Conservation (phyloP, 169 alveolate species). For the Perkinsus olseni region DNA sequence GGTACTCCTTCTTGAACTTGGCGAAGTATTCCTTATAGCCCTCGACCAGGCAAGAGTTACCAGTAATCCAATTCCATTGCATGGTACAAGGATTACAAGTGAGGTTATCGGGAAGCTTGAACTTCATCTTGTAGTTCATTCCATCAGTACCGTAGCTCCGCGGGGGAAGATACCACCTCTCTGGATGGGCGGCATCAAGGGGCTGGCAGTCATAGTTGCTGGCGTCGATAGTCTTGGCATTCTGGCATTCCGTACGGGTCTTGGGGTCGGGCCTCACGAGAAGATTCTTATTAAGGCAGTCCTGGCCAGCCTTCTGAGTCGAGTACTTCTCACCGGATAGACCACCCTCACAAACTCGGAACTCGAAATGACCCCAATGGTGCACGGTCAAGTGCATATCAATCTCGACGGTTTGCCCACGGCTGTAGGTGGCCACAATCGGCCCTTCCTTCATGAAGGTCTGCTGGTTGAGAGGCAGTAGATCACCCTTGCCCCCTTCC, state of each 20-base stretch:
- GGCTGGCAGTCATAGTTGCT: not conserved
- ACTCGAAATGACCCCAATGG: not conserved
- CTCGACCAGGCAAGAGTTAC: not conserved
- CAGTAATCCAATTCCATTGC: not conserved
- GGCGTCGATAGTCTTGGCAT: not conserved
- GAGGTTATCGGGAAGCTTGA: not conserved
- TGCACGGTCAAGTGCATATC: not conserved
- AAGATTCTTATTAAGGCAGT: not conserved
- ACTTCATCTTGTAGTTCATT: not conserved
- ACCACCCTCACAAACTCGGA: not conserved
- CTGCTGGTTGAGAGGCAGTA: not conserved
- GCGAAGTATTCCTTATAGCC: not conserved
- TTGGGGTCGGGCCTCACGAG: not conserved
- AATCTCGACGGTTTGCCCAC: not conserved
- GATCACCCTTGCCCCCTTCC: not conserved
- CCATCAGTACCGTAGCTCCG: not conserved
- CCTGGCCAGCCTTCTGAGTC: not conserved
- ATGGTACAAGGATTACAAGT: not conserved
- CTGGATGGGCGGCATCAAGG: not conserved
- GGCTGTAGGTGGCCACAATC: not conserved
- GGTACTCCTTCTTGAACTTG: not conserved
- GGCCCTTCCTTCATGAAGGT: not conserved
- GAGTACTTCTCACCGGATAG: not conserved
- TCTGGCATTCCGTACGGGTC: not conserved
- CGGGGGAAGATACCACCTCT: not conserved